Base-by-base conservation (phyloP, 75 land plant genomes). In the Pinus tabuliformis region DNA sequence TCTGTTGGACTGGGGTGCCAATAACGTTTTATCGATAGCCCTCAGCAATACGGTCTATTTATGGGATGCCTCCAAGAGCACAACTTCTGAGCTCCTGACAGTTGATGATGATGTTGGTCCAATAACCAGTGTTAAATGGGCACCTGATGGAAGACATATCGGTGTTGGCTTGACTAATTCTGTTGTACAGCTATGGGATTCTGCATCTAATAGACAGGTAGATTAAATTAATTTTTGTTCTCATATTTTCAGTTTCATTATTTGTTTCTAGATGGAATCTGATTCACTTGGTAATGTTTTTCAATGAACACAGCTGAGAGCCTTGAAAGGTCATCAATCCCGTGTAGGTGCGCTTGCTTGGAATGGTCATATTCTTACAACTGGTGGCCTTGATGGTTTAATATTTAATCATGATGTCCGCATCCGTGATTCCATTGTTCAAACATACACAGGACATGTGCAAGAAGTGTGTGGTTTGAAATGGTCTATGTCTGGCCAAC, bases 41-140 rank as follows among this genome's bases (percentile, higher is more conserved):
- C 94, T 96, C 17, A 88, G 86, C 0, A 80, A 70, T 74, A 87
- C 94, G 5, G 97, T 91, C 7, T 93, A 91, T 75, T 84, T 96
- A 13, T 96, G 92, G 99, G 82, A 93, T 83, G 99, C 90, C 5
- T 78, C 85, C 14, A 68, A 82, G 57, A 80, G 94, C 26, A 81
- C 85, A 30, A 89, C 91, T 18, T 82, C 86, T 3, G 94, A 95
- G 84, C 86, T 95, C 6, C 26, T 91, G 73, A 82, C 89, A 2
- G 82, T 90, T 33, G 88, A 88, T 26, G 98, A 95, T 20, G 92
- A 90, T 26, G 77, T 66, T 56, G 96, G 93, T 16, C 98, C 98
- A 2, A 87, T 95, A 0, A 95, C 98, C 12, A 89, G 96, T 71
- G 94, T 95, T 42, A 83, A 78, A 59, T 95, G 98, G 98, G 98